Base-by-base conservation (phyloP, 805 yeast species). In the Priceomyces carsonii region DNA sequence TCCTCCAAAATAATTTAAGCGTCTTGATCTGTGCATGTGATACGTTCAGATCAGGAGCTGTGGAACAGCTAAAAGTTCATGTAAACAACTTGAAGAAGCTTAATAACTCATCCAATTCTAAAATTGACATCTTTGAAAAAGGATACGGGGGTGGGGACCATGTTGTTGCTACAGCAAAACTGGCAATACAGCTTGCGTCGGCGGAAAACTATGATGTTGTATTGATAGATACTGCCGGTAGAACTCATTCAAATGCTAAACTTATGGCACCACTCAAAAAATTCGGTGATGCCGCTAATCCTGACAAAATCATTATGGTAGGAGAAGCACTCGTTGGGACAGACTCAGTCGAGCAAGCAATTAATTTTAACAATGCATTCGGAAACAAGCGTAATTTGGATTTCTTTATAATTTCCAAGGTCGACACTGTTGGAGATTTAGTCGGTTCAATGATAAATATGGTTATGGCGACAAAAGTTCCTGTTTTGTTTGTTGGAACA, bases 241-340 rank as follows among this genome's bases (percentile, higher is more conserved):
- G 99, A 66, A 80, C 98, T 37, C 99, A 93, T 55, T 88, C 91
- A 47, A 97, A 93, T 58, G 84, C 93, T 12, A 81, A 91, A 39
- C 71, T 91, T 43, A 91, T 91, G 99, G 91, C 96, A 0, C 96
- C 97, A 6, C 66, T 91, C 45, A 95, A 89, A 48, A 87, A 91
- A 37, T 91, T 91, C 60, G 98, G 97, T 12, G 88, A 85, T 51
- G 90, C 95, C 32, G 98, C 98, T 2, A 75, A 87, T 32, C 99
- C 98, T 0, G 93, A 91, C 62, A 91, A 87, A 59, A 91, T 91
- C 51, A 90, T 91, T 54, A 93, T 93, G 98, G 99, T 91, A 13
- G 98, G 97, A 26, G 99, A 91, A 61, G 99, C 99, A 0, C 69
- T 91, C 24, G 98, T 91, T 1, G 99, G 99, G 12, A 90, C 98